phyloP scores from a whole-genome alignment of 2,329 filamentous ascomycete species.

The Neodidymelliopsis sp. region DNA sequence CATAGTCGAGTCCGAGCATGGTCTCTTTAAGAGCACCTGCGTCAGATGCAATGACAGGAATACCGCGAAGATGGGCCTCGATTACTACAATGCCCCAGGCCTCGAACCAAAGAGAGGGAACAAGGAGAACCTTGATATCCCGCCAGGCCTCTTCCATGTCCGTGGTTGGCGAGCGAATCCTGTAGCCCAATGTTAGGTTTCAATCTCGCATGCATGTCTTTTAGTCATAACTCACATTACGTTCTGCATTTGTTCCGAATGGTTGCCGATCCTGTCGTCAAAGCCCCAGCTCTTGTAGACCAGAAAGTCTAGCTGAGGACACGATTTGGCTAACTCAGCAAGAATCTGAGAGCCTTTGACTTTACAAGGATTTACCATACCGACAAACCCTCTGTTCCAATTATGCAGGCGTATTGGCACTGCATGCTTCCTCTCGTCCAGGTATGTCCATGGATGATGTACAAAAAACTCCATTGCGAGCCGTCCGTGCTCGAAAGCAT shows the following conservation, averaged over 20 bases:
- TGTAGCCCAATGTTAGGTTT: too few relatives aligned
- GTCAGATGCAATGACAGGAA: conserved; percentile 10
- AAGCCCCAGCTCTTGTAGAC: conserved; percentile 14
- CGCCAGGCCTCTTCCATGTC: conserved; percentile 12
- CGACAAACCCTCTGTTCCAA: background rate
- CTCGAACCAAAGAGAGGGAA: conserved; percentile 12
- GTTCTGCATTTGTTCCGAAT: background rate
- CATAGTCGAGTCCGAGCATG: conserved; percentile 8
- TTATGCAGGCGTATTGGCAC: background rate
- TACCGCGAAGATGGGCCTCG: conserved; percentile 11
- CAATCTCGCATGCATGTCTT: too few relatives aligned
- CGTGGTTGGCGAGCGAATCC: background rate
- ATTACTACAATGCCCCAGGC: conserved; percentile 11
- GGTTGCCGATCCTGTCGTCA: background rate
- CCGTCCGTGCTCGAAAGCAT: conserved; percentile 4
- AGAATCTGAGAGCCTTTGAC: background rate
- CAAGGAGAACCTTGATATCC: conserved; percentile 10
- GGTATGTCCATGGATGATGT: conserved; percentile 1
- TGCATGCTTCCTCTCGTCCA: background rate
- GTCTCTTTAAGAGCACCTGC: conserved; percentile 7
- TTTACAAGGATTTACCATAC: background rate
- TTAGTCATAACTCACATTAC: background rate
- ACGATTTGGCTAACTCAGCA: background rate
- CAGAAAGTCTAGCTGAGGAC: conserved; percentile 7
- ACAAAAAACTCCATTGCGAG: background rate